These are phyloP conservation scores for Epithemia pelagica DNA, from an alignment of 108 stramenopile species.

Conservation along the genomic window DNA sequence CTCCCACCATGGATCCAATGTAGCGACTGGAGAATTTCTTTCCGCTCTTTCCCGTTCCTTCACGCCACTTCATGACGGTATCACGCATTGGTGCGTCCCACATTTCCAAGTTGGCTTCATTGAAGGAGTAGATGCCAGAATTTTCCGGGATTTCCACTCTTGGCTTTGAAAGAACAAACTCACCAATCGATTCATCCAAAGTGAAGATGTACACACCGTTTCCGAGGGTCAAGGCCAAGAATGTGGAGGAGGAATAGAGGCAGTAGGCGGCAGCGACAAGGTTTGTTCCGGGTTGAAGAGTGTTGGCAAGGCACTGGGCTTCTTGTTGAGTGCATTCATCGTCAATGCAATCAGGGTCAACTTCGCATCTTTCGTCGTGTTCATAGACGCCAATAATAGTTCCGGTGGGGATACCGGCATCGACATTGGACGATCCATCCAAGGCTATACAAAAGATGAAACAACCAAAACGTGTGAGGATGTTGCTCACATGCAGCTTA, in stretches of 20 bases:
- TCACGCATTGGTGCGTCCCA: slow-evolving; percentile 82
- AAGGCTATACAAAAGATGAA: slow-evolving; percentile 37
- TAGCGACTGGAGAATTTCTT: slow-evolving; percentile 79
- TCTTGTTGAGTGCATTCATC: slow-evolving; percentile 55
- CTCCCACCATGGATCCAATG: slow-evolving; percentile 97
- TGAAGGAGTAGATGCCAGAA: slow-evolving; percentile 86
- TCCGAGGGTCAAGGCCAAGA: slow-evolving; percentile 88
- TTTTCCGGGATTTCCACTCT: slow-evolving; percentile 80
- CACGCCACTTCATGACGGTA: slow-evolving; percentile 60
- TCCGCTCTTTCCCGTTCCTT: slow-evolving; percentile 52
- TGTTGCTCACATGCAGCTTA: too few species aligned
- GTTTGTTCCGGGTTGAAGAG: slow-evolving; percentile 87
- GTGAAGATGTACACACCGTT: slow-evolving; percentile 88
- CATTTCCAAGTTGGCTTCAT: slow-evolving; percentile 86
- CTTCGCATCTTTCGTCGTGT: slow-evolving; percentile 58
- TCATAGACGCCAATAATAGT: slow-evolving; percentile 89
- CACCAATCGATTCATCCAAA: slow-evolving; percentile 91
- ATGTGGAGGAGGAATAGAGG: slow-evolving; percentile 93
- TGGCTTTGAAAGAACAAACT: slow-evolving; percentile 90
- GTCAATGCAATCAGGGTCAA: slow-evolving; percentile 38
- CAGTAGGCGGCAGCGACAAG: slow-evolving; percentile 95
- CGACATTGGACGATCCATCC: slow-evolving; percentile 97
- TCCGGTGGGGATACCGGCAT: slow-evolving; percentile 97
- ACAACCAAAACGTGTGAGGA: too few species aligned
- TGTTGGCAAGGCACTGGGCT: slow-evolving; percentile 67